phyloP scores from a whole-genome alignment of 495 filamentous ascomycete species.

The Talaromyces liani region DNA sequence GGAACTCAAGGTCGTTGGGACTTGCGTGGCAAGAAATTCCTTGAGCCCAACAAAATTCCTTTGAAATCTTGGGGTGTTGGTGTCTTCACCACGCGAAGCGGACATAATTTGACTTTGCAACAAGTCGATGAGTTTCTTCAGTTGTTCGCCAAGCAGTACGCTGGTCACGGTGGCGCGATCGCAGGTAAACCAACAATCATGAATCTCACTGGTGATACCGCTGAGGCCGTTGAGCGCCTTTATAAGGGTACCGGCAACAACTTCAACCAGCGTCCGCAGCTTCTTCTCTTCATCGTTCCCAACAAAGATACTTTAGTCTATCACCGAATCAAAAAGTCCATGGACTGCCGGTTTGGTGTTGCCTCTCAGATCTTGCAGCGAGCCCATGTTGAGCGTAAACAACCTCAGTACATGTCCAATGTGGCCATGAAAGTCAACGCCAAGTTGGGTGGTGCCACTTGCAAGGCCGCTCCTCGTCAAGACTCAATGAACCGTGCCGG shows the following conservation, averaged over 20 bases:
- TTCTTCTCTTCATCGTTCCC: conserved; percentile 64
- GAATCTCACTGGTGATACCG: conserved; percentile 37
- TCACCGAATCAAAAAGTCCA: conserved; percentile 70
- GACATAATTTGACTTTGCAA: conserved; percentile 29
- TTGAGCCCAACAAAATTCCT: conserved; percentile 44
- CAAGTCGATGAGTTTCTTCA: conserved; percentile 49
- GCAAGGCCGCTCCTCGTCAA: conserved; percentile 29
- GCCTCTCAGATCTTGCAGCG: conserved; percentile 65
- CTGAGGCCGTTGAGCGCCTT: conserved; percentile 42
- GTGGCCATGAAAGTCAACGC: conserved; percentile 92
- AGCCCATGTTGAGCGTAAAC: conserved; percentile 50
- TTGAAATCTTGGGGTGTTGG: conserved; percentile 69
- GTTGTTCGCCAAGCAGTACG: conserved; percentile 54
- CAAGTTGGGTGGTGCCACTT: conserved; percentile 51
- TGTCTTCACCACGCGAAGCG: conserved; percentile 34
- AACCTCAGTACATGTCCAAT: conserved; percentile 77
- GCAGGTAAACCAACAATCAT: conserved; percentile 21
- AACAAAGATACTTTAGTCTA: conserved; percentile 61
- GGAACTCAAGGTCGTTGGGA: conserved; percentile 71
- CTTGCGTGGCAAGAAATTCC: conserved; percentile 70
- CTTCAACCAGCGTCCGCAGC: conserved; percentile 44
- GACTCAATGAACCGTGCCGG: conserved; percentile 32
- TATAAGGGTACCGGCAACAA: conserved; percentile 43
- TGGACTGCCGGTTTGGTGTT: conserved; percentile 72
- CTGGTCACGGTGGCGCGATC: conserved; percentile 64